phyloP scores from a whole-genome alignment of 139 green algal genomes.

The Chlamydomonas schloesseri region DNA sequence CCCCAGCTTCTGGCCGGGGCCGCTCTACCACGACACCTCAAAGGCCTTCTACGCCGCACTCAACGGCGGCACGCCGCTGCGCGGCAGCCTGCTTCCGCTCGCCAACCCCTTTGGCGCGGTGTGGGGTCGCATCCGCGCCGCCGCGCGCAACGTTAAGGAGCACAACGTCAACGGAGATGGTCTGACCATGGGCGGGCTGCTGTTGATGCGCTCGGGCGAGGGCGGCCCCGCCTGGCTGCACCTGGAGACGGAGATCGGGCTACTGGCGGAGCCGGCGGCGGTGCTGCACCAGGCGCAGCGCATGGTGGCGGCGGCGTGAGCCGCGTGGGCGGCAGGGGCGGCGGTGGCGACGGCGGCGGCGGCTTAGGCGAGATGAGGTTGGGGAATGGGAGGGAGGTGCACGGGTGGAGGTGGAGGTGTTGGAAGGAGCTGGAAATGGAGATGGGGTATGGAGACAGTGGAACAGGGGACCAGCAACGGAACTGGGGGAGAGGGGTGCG shows the following conservation, averaged over 20 bases:
- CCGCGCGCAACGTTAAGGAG: background rate
- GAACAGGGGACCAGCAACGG: no score
- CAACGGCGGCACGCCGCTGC: slow-evolving; percentile 24
- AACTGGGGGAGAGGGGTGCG: no score
- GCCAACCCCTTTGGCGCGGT: background rate
- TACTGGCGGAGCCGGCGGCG: slow-evolving; percentile 26
- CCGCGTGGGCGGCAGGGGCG: no score
- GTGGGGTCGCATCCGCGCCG: slow-evolving; percentile 27
- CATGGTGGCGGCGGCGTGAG: no score
- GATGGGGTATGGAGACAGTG: no score
- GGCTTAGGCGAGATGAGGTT: background rate
- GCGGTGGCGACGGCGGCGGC: slow-evolving; percentile 7
- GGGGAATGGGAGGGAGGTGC: background rate
- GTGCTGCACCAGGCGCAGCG: background rate
- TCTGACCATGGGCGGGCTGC: slow-evolving; percentile 21
- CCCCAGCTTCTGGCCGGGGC: slow-evolving; percentile 31
- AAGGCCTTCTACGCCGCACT: slow-evolving; percentile 35
- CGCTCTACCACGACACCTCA: slow-evolving; percentile 21
- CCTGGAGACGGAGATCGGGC: slow-evolving; percentile 4
- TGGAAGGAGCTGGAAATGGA: no score
- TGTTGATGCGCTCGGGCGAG: background rate
- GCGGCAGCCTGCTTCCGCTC: background rate
- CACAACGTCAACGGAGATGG: slow-evolving; percentile 32
- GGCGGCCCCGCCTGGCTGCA: slow-evolving; percentile 29
- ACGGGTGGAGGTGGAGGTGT: no score